Base-by-base conservation (phyloP, 2,329 filamentous ascomycete genomes). In the Diaporthe destruens region DNA sequence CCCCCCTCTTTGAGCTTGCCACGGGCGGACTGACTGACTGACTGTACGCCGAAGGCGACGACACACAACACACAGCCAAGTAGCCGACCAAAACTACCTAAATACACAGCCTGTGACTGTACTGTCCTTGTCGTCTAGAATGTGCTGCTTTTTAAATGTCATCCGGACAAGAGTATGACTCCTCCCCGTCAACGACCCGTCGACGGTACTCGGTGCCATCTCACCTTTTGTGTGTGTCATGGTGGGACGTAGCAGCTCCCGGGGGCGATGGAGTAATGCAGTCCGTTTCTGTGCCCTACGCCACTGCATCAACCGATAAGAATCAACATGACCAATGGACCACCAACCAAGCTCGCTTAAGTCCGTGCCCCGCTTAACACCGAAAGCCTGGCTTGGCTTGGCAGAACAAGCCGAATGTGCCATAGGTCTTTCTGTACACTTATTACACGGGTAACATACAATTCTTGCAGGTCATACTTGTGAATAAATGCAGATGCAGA, bases 311-410 rank as follows among this genome's bases (percentile, higher is more conserved):
- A 47, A 65, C 44, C 8, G 14, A 65, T 36, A 51, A 29, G 29
- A 29, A 39, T 49, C 42, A 63, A 23, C 59, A 23, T 51, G 44
- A 36, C 61, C 61, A 36, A 18, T 18, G 29, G 29, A 29, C 29
- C 29, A 29, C 44, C 20, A 14, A 6, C 59, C 59, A 34, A 18
- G 44, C 61, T 51, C 61, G 61, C 61, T 29, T 65, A 65, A 53
- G n/a, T 66, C 61, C 61, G 61, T 66, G 61, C 39, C 29, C 61
- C 61, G 61, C 61, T 66, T 66, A 66, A 51, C 32, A n/a, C 61
- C 61, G 61, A 66, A 36, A 1, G 5, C 12, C 29, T 36, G 25
- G 18, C 25, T 49, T 18, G 14, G 18, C 59, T 63, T 49, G 42
- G 44, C 59, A 65, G 59, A 36, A 23, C 44, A 34, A 23, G 12